Evolutionary conservation across 2,329 filamentous ascomycete genomes (phyloP).

Genomic region (Cytospora schulzeri): DNA sequence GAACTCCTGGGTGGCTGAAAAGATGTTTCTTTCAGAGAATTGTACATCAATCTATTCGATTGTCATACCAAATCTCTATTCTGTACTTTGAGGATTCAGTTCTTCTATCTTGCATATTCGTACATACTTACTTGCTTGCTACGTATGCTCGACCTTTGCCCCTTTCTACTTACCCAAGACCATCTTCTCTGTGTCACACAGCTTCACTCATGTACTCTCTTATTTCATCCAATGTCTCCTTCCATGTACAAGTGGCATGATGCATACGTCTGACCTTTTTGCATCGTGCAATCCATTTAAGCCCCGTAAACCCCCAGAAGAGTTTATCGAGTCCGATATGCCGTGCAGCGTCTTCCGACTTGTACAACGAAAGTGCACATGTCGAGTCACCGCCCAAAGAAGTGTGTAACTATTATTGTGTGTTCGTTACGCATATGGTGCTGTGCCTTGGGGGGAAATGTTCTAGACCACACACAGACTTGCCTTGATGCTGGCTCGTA

Average conservation of each 20-base stretch:
- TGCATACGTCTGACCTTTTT: background rate
- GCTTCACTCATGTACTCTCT: background rate
- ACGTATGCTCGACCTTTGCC: background rate
- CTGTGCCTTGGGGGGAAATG: too few species aligned
- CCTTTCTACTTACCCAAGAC: background rate
- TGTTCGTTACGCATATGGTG: background rate
- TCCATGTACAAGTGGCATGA: background rate
- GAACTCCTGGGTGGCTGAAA: conserved; percentile 3
- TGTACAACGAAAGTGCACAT: background rate
- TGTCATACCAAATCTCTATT: background rate
- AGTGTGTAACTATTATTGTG: background rate
- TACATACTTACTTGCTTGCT: too few species aligned
- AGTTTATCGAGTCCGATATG: conserved; percentile 9
- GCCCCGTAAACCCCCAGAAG: background rate
- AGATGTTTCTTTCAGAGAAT: conserved; percentile 5
- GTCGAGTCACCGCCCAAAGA: conserved; percentile 1
- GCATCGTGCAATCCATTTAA: background rate
- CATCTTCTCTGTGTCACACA: background rate
- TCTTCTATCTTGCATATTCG: background rate
- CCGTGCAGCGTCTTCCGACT: background rate
- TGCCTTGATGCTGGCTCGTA: background rate
- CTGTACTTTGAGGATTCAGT: background rate
- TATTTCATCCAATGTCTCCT: background rate
- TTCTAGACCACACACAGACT: too few species aligned
- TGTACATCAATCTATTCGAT: conserved; percentile 6